Evolutionary conservation across 2,329 filamentous ascomycete species (phyloP), one percentile per base, ranked within the genome.

Genomic region (Scleromitrula shiraiana): DNA sequence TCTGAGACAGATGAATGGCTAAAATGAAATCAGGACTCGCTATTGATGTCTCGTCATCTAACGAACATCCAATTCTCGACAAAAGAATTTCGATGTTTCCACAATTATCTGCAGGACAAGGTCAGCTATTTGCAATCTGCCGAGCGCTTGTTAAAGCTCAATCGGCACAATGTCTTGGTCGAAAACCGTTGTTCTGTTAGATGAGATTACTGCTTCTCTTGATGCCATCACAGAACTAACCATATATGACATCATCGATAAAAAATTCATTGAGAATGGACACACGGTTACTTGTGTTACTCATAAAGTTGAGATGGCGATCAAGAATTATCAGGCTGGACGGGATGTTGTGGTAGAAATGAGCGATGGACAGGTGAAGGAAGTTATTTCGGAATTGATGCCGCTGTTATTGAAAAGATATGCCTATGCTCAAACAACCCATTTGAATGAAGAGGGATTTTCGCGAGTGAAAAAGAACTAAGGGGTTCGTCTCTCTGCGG

Each of bases 181-280:
- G 36, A 19, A 46, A 46, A 24, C 19, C 44, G 12, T 46, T 1
- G 20, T 46, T 17, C 5, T 46, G 1, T 24, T 46, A 3, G 36
- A 46, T 17, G 36, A 46, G 40, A 35, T 40, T 4, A 46, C 36
- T 23, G 22, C 26, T 15, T 40, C 44, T 15, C 10, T 46, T 4
- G 36, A 46, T 24, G 10, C 44, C 3, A 10, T 7, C 6, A 46
- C 35, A 7, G 36, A 46, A 22, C 23, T 10, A 24, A n/a, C 10
- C 2, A 32, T 46, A 5, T 9, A 32, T 4, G n/a, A 10, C 7
- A 40, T 46, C 10, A 40, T 46, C 12, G 26, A 46, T 1, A 20
- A 41, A 9, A 35, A 32, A 4, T 40, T 46, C 26, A 32, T 10
- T 5, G 17, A 7, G 12, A 46, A 32, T 1, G 44, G 27, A 4